Evolutionary conservation across 192 early-diverging fungal genomes (phyloP).

Genomic region (Coemansia sp.): DNA sequence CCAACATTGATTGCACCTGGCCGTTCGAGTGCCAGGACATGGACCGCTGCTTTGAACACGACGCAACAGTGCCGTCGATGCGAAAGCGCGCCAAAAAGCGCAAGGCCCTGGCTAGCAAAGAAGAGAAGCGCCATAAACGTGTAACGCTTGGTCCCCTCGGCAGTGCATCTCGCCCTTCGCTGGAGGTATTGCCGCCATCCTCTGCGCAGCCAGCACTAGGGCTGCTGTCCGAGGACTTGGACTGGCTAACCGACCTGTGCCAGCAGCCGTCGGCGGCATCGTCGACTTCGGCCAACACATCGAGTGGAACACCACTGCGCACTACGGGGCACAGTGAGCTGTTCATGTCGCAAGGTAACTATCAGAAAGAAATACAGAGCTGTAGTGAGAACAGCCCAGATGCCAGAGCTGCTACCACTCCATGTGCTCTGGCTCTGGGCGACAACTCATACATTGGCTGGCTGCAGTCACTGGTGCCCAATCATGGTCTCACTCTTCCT

Average conservation of each 20-base stretch:
- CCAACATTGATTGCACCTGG: conserved; percentile 41
- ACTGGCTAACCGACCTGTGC: conserved; percentile 30
- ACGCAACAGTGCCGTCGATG: conserved; percentile 37
- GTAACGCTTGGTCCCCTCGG: background rate
- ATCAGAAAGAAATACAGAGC: conserved; percentile 6
- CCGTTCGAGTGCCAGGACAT: conserved; percentile 35
- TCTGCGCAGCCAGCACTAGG: background rate
- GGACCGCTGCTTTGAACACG: conserved; percentile 37
- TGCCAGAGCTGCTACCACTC: conserved; percentile 4
- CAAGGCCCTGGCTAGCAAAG: conserved; percentile 18
- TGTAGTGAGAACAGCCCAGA: conserved; percentile 1
- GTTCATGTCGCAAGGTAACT: conserved; percentile 28
- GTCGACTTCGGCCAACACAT: background rate
- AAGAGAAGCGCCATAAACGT: conserved; percentile 19
- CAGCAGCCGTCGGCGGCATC: background rate
- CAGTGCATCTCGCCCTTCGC: background rate
- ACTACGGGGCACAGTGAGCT: background rate
- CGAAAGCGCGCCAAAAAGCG: conserved; percentile 42
- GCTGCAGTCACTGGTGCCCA: conserved; percentile 15
- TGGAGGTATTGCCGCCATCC: background rate
- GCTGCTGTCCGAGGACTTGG: conserved; percentile 1
- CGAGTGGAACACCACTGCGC: background rate
- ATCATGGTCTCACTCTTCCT: conserved; percentile 16
- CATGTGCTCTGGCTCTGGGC: conserved; percentile 9
- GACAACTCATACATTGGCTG: conserved; percentile 16